Conservation (phyloP, 345 rosid species). For the Streptanthus diversifolius region DNA sequence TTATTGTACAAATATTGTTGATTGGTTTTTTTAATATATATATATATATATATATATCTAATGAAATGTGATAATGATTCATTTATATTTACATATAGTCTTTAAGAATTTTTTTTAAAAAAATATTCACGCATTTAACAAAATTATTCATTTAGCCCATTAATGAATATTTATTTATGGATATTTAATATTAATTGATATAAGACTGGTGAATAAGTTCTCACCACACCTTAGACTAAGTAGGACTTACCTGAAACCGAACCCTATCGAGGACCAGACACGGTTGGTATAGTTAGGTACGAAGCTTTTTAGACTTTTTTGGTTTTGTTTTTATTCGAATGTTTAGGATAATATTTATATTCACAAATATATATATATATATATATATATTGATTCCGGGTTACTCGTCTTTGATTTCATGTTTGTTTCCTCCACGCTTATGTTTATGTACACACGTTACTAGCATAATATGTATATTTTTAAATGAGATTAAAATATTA, state of each 20-base stretch:
- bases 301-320: slow-evolving; percentile 20
- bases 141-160: no score
- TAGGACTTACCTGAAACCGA: slow-evolving; percentile 33
- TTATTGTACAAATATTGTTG: no score
- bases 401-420: neutral
- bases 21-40: no score
- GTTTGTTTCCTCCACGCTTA: neutral
- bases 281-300: slow-evolving; percentile 38
- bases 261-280: slow-evolving; percentile 23
- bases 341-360: slow-evolving; percentile 9
- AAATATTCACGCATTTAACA: no score
- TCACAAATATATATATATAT: neutral
- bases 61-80: no score
- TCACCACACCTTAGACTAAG: slow-evolving; percentile 31
- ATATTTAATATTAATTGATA: no score
- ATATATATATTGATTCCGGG: neutral
- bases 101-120: no score
- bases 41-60: no score
- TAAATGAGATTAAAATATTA: neutral
- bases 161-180: no score
- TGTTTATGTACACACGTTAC: neutral
- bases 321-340: neutral
- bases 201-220: slow-evolving; percentile 25
- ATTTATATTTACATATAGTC: no score
- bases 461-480: neutral